A percentile compares a stretch with the other conserved stretches of the same genome.
Evolutionary conservation across 371 early-diverging fungal species (phyloP).

Genomic region (Rhizomucor pusillus): DNA sequence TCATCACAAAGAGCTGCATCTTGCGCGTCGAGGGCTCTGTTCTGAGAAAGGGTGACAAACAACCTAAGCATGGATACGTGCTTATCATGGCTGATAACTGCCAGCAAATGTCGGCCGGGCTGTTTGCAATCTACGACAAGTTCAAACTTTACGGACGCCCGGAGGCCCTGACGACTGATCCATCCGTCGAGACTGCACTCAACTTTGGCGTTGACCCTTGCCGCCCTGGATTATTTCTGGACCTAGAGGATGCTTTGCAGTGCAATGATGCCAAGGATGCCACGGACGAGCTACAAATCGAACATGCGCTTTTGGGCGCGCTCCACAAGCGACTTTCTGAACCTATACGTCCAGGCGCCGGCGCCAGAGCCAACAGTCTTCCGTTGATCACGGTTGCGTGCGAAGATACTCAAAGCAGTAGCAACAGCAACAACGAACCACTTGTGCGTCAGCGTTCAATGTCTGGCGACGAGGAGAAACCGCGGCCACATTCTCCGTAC

Average conservation of each 20-base stretch:
- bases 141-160: slow-evolving; percentile 52
- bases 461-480: slow-evolving; percentile 7
- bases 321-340: slow-evolving; percentile 10
- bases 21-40: slow-evolving; percentile 43
- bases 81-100: slow-evolving; percentile 44
- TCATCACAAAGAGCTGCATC: slow-evolving; percentile 46
- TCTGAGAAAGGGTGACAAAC: slow-evolving; percentile 7
- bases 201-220: slow-evolving; percentile 22
- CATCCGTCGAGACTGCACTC: slow-evolving; percentile 21
- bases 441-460: slow-evolving; percentile 12
- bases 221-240: slow-evolving; percentile 27
- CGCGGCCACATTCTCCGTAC: slow-evolving; percentile 9
- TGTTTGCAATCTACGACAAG: slow-evolving; percentile 42
- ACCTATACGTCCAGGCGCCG: slow-evolving; percentile 13
- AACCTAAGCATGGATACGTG: slow-evolving; percentile 23
- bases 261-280: slow-evolving; percentile 14
- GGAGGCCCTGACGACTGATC: slow-evolving; percentile 19
- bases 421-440: not conserved
- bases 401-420: too few species aligned
- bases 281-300: not conserved
- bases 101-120: slow-evolving; percentile 34
- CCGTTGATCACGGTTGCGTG: slow-evolving; percentile 35
- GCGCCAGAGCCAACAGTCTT: slow-evolving; percentile 33
- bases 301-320: slow-evolving; percentile 9
- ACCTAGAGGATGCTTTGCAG: slow-evolving; percentile 25